These are phyloP conservation scores for Blastobotrys americana DNA, from an alignment of 805 yeast species.

Conservation along the genomic window DNA sequence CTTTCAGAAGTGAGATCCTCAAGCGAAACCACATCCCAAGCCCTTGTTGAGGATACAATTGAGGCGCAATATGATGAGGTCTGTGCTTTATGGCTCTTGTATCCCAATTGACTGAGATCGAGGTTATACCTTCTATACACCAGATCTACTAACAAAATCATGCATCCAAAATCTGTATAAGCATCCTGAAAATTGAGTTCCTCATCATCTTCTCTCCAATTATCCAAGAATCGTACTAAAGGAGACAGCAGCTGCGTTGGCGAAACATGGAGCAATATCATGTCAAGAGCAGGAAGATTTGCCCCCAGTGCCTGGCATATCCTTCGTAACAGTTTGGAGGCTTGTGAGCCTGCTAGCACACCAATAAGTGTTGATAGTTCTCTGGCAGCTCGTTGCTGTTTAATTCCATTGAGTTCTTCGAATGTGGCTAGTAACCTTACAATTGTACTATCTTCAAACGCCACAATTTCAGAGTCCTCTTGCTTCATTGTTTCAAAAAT, in stretches of 20 bases:
- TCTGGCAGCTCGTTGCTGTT: constrained; percentile 41
- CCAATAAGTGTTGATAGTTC: constrained; percentile 30
- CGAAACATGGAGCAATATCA: constrained; percentile 38
- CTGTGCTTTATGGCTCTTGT: not conserved
- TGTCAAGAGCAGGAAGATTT: constrained; percentile 37
- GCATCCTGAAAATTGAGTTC: constrained; percentile 57
- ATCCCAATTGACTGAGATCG: constrained; percentile 17
- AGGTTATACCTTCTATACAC: constrained; percentile 36
- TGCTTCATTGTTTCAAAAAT: constrained; percentile 18
- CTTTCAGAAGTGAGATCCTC: constrained; percentile 21
- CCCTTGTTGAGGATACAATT: not conserved
- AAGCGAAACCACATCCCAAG: not conserved
- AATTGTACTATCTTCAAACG: constrained; percentile 49
- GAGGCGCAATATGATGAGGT: constrained; percentile 6
- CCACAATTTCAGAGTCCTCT: constrained; percentile 42
- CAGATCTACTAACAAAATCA: constrained; percentile 41
- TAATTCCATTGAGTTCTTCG: constrained; percentile 39
- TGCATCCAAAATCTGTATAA: constrained; percentile 61
- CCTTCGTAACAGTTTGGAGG: constrained; percentile 41
- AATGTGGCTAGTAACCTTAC: constrained; percentile 43
- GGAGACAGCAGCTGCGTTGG: constrained; percentile 40
- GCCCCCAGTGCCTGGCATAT: constrained; percentile 46
- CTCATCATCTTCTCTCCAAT: constrained; percentile 43
- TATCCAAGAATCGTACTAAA: constrained; percentile 47
- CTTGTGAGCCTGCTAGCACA: constrained; percentile 36